These are phyloP conservation scores for Macadamia tetraphylla DNA, from an alignment of 164 flowering plant species.

Conservation along the genomic window DNA sequence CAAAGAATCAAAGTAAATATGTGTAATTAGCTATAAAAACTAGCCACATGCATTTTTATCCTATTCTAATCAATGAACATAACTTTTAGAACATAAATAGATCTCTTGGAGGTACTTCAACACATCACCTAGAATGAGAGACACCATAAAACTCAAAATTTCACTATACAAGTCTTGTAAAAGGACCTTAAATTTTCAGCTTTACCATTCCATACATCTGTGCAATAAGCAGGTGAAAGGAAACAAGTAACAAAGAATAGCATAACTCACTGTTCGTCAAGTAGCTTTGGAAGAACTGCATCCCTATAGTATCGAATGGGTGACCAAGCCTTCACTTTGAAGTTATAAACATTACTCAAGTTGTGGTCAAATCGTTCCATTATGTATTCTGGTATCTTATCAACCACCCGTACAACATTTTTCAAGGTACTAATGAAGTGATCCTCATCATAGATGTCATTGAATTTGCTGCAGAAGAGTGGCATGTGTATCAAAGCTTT, in stretches of 20 bases:
- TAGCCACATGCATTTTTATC: no score
- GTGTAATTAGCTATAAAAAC: no score
- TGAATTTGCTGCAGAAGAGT: slow-evolving; percentile 66
- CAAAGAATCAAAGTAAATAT: no score
- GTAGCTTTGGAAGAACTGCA: slow-evolving; percentile 71
- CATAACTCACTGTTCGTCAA: slow-evolving; percentile 75
- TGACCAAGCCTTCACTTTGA: slow-evolving; percentile 87
- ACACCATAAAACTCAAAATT: no score
- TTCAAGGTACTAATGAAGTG: slow-evolving; percentile 53
- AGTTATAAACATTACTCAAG: slow-evolving; percentile 74
- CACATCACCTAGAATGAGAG: no score
- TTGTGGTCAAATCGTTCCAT: slow-evolving; percentile 88
- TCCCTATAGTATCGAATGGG: slow-evolving; percentile 67
- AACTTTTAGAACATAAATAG: no score
- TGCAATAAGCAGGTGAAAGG: slow-evolving; percentile 1
- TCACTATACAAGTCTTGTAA: no score
- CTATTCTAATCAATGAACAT: no score
- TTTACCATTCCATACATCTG: neutral
- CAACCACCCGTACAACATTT: slow-evolving; percentile 70
- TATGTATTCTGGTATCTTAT: slow-evolving; percentile 52
- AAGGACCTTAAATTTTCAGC: no score
- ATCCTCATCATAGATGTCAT: slow-evolving; percentile 81
- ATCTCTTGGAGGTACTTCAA: no score
- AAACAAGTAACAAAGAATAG: neutral
- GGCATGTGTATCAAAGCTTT: neutral